Evolutionary conservation across 768 basidiomycete species (phyloP), one percentile per base, ranked within the genome.

Genomic region (Terana coerulea): DNA sequence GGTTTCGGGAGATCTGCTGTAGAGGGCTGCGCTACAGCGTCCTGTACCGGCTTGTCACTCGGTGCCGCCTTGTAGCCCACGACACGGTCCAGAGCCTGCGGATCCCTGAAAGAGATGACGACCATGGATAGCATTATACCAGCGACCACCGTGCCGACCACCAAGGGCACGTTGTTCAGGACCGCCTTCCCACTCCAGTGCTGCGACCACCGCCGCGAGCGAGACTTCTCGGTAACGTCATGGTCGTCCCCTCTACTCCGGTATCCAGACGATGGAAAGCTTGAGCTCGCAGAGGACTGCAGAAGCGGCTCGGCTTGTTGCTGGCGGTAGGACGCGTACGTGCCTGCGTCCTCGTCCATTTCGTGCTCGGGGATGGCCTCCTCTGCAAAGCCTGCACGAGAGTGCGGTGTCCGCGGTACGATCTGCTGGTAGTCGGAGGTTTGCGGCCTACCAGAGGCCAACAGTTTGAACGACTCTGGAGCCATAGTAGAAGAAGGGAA

Each of bases 351-450:
- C 19, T 60, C 63, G 35, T 61, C 50, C 12, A 78, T 68, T 51
- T 81, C 79, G n/a, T 71, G 60, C 40, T 75, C 75, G 8, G 73
- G 72, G 61, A 75, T 73, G 8, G 71, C 76, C 60, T 80, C 78
- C 60, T 83, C 79, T 43, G 75, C 74, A 61, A 74, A 72, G 43
- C 80, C 82, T 35, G 80, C 73, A 55, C 78, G 78, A 30, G 80
- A 79, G 64, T 79, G 83, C 46, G 83, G 83, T 25, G 83, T 84
- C 49, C 83, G 72, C 2, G 83, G 83, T 15, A 81, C 83, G 30
- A 72, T 58, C 4, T 51, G 37, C 47, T 60, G 62, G 43, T 25
- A 78, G 22, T 61, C 54, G 3, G 58, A 56, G 3, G 48, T 42
- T 1, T 49, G 33, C 1, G 61, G 56, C 35, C 56, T 51, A 3